Evolutionary conservation across 441 rosid species (phyloP).

Genomic region (Pelargonium australe): DNA sequence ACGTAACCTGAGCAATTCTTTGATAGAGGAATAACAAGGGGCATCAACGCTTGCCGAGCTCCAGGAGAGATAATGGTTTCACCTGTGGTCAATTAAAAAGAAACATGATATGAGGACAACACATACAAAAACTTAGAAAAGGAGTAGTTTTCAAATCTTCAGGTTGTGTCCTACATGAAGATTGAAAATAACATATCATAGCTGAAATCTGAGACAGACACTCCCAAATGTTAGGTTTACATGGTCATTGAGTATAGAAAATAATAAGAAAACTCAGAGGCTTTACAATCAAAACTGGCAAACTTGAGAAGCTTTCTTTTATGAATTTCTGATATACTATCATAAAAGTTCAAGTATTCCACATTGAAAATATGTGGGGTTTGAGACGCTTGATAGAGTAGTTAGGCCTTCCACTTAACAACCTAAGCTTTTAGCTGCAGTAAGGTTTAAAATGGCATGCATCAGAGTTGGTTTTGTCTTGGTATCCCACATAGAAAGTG

Average conservation of each 20-base stretch:
- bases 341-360: not conserved
- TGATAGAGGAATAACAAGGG: conserved; percentile 68
- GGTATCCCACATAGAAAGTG: no score
- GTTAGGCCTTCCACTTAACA: no score
- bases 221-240: not conserved
- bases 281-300: not conserved
- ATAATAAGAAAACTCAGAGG: no score
- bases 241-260: not conserved
- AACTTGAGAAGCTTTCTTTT: not conserved
- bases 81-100: conserved; percentile 32
- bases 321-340: not conserved
- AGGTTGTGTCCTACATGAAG: no score
- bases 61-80: conserved; percentile 67
- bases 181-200: not conserved
- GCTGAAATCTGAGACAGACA: not conserved
- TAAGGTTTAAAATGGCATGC: no score
- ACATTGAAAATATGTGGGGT: no score
- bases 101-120: not conserved
- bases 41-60: conserved; percentile 63
- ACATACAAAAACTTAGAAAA: not conserved
- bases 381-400: no score
- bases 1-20: conserved; percentile 48
- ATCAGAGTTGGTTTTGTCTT: no score
- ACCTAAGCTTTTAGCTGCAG: no score
- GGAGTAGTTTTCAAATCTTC: not conserved